Conservation (phyloP, 768 basidiomycete species). For the Termitomyces sp. region DNA sequence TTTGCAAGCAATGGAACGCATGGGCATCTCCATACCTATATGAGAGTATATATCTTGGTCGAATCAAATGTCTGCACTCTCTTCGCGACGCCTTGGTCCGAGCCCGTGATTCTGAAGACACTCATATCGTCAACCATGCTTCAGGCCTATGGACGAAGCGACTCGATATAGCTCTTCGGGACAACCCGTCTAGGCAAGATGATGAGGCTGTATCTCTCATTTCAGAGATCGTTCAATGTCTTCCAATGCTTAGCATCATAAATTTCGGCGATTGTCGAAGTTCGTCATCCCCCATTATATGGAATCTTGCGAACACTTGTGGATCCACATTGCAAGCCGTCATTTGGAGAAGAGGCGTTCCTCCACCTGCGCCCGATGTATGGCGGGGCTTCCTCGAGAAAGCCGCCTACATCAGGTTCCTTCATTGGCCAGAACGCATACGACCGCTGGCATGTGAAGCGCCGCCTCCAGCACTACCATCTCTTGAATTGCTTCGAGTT, state of each 20-base stretch:
- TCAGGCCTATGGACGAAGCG: constrained; percentile 14
- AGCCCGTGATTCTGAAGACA: background rate
- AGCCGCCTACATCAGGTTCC: constrained; percentile 2
- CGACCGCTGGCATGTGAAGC: background rate
- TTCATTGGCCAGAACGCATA: background rate
- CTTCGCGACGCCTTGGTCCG: constrained; percentile 9
- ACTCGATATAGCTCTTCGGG: constrained; percentile 16
- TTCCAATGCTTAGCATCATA: constrained; percentile 15
- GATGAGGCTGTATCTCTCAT: background rate
- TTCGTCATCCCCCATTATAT: constrained; percentile 1
- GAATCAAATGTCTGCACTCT: constrained; percentile 4
- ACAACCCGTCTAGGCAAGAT: background rate
- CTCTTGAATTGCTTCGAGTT: constrained; percentile 1
- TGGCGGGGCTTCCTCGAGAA: constrained; percentile 10
- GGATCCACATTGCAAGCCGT: constrained; percentile 8
- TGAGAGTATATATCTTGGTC: constrained; percentile 17
- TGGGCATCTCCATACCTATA: constrained; percentile 19
- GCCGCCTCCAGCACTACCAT: background rate
- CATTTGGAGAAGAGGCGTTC: background rate
- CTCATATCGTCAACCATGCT: background rate
- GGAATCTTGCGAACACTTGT: constrained; percentile 2
- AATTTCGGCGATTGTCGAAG: background rate
- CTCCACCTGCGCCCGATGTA: background rate
- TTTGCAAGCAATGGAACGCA: constrained; percentile 21
- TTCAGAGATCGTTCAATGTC: constrained; percentile 9